Conservation (phyloP, 768 basidiomycete genomes). For the Cytidiella melzeri region DNA sequence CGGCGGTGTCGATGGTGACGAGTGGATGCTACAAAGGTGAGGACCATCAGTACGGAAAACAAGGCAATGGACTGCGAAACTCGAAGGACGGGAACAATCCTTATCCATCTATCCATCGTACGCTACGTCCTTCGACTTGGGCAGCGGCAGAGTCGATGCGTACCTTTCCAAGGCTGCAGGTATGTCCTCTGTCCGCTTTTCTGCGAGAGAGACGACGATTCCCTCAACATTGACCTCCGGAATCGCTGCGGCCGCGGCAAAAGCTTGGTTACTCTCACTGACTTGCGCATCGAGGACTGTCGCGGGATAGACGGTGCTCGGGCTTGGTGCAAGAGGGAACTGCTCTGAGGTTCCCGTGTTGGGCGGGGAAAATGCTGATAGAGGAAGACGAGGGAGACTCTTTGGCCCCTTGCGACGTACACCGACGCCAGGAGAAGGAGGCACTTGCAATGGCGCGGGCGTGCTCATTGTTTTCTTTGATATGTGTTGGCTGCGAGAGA, state of each 20-base stretch:
- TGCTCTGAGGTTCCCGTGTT: constrained; percentile 59
- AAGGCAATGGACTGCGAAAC: not conserved
- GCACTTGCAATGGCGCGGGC: constrained; percentile 5
- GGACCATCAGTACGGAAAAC: not conserved
- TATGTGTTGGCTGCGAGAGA: too few relatives aligned
- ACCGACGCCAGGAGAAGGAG: constrained; percentile 35
- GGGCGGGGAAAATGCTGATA: constrained; percentile 71
- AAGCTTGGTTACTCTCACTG: constrained; percentile 38
- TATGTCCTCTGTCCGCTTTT: constrained; percentile 30
- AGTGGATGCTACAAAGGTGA: constrained; percentile 6
- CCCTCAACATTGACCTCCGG: constrained; percentile 43
- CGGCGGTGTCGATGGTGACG: constrained; percentile 19
- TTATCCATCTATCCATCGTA: not conserved
- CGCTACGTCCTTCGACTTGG: not conserved
- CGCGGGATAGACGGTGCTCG: constrained; percentile 57
- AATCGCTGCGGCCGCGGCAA: constrained; percentile 45
- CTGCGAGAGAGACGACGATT: constrained; percentile 50
- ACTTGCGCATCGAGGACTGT: constrained; percentile 67
- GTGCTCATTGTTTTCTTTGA: constrained; percentile 8
- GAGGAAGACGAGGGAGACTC: constrained; percentile 62
- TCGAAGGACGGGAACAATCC: not conserved
- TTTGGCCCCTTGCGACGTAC: constrained; percentile 58
- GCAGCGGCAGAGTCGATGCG: constrained; percentile 21
- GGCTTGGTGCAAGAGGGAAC: constrained; percentile 65
- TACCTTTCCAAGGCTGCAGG: constrained; percentile 42